These are phyloP conservation scores for Stellera chamaejasme DNA, from an alignment of 345 rosid species.

Conservation along the genomic window DNA sequence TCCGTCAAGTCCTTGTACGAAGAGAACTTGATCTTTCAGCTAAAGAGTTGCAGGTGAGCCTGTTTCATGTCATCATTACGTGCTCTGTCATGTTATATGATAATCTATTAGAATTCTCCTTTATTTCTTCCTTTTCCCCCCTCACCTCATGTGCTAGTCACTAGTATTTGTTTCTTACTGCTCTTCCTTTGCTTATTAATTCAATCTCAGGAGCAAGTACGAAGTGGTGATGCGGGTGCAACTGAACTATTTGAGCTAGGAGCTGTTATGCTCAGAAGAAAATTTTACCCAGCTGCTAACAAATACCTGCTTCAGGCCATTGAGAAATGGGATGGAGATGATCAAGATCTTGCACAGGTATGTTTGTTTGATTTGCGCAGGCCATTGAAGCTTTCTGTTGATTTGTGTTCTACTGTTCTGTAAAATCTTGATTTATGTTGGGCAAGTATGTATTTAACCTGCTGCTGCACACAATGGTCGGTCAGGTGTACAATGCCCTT, in stretches of 20 bases:
- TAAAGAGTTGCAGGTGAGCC: conserved; percentile 76
- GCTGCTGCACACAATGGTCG: background rate
- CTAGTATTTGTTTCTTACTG: too few relatives aligned
- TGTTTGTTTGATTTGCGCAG: conserved; percentile 1
- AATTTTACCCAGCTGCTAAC: conserved; percentile 83
- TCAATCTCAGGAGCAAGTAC: conserved; percentile 76
- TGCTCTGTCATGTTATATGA: too few relatives aligned
- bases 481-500: conserved; percentile 49
- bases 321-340: conserved; percentile 96
- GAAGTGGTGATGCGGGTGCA: conserved; percentile 98
- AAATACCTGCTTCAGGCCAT: conserved; percentile 83
- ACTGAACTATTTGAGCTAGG: conserved; percentile 93
- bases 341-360: conserved; percentile 99
- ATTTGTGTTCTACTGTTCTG: background rate
- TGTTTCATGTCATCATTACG: background rate
- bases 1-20: conserved; percentile 91
- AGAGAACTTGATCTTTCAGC: conserved; percentile 99
- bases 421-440: background rate
- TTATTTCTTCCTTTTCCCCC: too few relatives aligned
- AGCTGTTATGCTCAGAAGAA: conserved; percentile 90
- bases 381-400: background rate
- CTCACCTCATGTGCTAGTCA: too few relatives aligned
- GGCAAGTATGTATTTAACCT: background rate
- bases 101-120: too few relatives aligned
- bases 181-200: conserved; percentile 1